Percentiles rank a stretch among this genome's conserved stretches.
These are phyloP conservation scores for Sarocladium kiliense DNA, from an alignment of 2,329 filamentous ascomycete genomes.

Conservation along the genomic window DNA sequence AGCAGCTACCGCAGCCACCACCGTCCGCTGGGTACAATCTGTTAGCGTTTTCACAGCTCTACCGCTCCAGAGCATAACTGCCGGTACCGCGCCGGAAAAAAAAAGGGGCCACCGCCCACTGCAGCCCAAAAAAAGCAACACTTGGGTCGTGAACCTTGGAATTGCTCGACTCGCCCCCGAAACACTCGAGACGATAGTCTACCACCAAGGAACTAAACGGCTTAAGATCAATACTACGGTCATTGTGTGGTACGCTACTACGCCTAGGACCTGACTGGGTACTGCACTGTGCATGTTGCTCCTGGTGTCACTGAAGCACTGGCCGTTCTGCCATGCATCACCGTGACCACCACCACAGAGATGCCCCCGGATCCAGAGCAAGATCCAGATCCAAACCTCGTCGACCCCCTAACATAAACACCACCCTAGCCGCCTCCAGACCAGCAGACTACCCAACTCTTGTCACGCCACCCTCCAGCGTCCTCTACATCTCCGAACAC, in stretches of 20 bases:
- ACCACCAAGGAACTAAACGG: background rate
- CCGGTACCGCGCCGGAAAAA: background rate
- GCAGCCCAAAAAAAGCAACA: conserved; percentile 2
- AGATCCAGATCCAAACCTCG: conserved; percentile 7
- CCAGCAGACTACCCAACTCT: background rate
- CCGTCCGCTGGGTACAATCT: background rate
- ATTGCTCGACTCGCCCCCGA: background rate
- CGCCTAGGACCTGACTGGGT: background rate
- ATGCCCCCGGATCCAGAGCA: background rate
- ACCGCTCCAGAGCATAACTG: background rate
- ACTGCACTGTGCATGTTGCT: background rate
- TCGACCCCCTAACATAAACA: conserved; percentile 7
- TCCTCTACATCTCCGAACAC: background rate
- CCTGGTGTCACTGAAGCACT: background rate
- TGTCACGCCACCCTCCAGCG: background rate
- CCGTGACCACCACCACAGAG: conserved; percentile 1
- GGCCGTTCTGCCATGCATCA: conserved; percentile 5
- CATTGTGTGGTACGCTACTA: background rate
- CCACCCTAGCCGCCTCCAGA: background rate
- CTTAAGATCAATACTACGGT: background rate
- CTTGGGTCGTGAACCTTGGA: conserved; percentile 1
- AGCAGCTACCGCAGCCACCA: background rate
- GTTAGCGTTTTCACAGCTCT: background rate
- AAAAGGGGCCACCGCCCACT: background rate
- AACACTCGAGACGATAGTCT: background rate